Evolutionary conservation across 2,329 filamentous ascomycete genomes (phyloP).

Genomic region (Xylariaceae sp.): DNA sequence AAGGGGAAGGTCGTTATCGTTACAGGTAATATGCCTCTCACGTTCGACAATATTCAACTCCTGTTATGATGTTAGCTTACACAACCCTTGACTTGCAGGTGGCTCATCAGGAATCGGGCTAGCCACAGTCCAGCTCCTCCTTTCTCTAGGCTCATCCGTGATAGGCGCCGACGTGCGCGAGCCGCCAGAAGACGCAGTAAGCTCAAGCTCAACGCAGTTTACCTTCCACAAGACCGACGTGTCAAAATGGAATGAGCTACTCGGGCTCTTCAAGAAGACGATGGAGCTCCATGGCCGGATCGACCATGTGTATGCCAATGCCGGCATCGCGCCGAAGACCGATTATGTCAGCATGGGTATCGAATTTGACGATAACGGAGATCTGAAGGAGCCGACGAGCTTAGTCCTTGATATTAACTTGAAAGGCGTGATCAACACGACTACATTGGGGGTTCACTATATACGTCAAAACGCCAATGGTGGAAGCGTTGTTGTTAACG

Average conservation of each 20-base stretch:
- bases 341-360: constrained; percentile 51
- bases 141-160: constrained; percentile 61
- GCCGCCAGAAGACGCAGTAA: constrained; percentile 42
- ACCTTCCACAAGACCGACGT: constrained; percentile 56
- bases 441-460: constrained; percentile 55
- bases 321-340: constrained; percentile 56
- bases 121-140: constrained; percentile 58
- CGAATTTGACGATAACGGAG: constrained; percentile 56
- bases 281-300: constrained; percentile 73
- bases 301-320: constrained; percentile 77
- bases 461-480: constrained; percentile 54
- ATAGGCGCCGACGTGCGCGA: constrained; percentile 59
- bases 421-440: constrained; percentile 57
- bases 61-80: neutral
- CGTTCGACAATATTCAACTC: neutral
- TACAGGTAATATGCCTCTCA: constrained; percentile 51
- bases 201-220: constrained; percentile 34
- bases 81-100: constrained; percentile 46
- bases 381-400: constrained; percentile 53
- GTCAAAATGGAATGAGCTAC: constrained; percentile 56
- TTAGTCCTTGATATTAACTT: constrained; percentile 57
- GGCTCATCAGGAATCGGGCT: constrained; percentile 67
- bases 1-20: constrained; percentile 59
- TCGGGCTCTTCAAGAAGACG: constrained; percentile 58
- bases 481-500: constrained; percentile 62